Conservation (phyloP, 306 rosid genomes). For the Rosa lucieae region DNA sequence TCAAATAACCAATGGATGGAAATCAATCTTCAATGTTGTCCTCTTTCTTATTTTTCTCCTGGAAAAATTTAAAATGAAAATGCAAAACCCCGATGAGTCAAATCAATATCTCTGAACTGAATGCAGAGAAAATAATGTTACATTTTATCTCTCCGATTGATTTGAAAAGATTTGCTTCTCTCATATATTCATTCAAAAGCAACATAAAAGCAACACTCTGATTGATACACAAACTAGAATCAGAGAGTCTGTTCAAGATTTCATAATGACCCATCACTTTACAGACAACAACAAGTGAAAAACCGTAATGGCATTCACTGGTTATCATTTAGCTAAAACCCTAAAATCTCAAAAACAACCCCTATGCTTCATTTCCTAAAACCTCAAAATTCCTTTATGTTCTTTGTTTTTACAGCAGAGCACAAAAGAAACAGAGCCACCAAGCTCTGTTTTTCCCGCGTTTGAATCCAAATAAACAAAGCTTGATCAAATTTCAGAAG, state of each 20-base stretch:
- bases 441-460: slow-evolving; percentile 2
- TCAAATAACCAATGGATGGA: slow-evolving; percentile 10
- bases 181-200: slow-evolving; percentile 10
- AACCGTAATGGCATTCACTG: slow-evolving; percentile 31
- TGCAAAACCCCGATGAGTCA: slow-evolving; percentile 4
- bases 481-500: slow-evolving; percentile 20
- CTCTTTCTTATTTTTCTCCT: too few species aligned
- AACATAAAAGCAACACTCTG: slow-evolving; percentile 23
- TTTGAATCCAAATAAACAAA: slow-evolving; percentile 1
- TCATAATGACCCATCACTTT: slow-evolving; percentile 53
- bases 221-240: slow-evolving; percentile 24
- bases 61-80: background rate
- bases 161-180: slow-evolving; percentile 22
- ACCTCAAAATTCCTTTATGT: slow-evolving; percentile 1
- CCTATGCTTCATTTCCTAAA: background rate
- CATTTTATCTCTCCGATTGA: background rate
- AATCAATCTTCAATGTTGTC: background rate
- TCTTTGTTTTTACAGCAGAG: slow-evolving; percentile 24
- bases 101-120: slow-evolving; percentile 1
- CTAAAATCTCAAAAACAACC: background rate
- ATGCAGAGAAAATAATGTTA: slow-evolving; percentile 6
- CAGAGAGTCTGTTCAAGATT: slow-evolving; percentile 35
- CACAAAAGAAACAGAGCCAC: slow-evolving; percentile 4
- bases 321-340: slow-evolving; percentile 28
- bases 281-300: slow-evolving; percentile 37